Evolutionary conservation across 2,329 filamentous ascomycete genomes (phyloP).

Genomic region (Fusarium aywerte): DNA sequence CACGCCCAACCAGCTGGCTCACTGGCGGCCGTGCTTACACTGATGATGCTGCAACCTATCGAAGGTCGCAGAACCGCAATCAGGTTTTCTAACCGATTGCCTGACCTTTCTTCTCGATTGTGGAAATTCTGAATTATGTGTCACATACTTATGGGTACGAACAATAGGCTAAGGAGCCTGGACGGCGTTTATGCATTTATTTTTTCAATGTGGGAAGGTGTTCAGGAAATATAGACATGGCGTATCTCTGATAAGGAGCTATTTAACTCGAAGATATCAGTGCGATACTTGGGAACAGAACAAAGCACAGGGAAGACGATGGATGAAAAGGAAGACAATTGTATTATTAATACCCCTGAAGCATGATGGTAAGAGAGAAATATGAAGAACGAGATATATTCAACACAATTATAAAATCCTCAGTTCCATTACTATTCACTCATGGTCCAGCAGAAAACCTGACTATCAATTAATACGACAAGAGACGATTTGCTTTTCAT

Average conservation of each 20-base stretch:
- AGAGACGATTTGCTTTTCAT: background rate
- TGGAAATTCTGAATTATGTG: constrained; percentile 4
- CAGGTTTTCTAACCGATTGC: constrained; percentile 29
- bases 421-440: background rate
- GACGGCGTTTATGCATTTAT: constrained; percentile 34
- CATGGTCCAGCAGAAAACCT: background rate
- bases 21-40: constrained; percentile 40
- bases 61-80: constrained; percentile 39
- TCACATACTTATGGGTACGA: constrained; percentile 22
- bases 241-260: constrained; percentile 16
- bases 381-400: constrained; percentile 4
- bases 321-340: constrained; percentile 27
- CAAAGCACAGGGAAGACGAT: constrained; percentile 11
- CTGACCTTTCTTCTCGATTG: background rate
- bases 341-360: constrained; percentile 44
- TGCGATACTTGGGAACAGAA: constrained; percentile 26
- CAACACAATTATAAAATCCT: background rate
- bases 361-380: constrained; percentile 19
- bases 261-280: constrained; percentile 14
- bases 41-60: constrained; percentile 39
- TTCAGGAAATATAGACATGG: constrained; percentile 39
- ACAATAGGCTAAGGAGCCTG: constrained; percentile 16
- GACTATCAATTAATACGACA: background rate
- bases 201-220: constrained; percentile 1
- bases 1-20: constrained; percentile 42